phyloP scores from a whole-genome alignment of 345 rosid genomes.

The Populus ilicifolia region DNA sequence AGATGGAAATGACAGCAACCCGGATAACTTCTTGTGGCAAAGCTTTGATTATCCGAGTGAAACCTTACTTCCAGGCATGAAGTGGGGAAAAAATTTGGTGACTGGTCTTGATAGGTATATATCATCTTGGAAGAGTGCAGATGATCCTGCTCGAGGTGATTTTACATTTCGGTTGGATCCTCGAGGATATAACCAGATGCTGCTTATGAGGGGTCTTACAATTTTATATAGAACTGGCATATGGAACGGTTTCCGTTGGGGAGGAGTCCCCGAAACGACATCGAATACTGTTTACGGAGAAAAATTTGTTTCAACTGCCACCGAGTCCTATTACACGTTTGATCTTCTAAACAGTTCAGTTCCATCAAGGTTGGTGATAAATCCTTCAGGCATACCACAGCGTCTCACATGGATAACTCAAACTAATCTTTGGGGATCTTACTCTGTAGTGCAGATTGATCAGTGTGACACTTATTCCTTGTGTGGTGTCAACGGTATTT shows the following conservation, averaged over 20 bases:
- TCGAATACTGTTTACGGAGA: not conserved
- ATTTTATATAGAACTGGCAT: not conserved
- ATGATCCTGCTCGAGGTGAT: constrained; percentile 3
- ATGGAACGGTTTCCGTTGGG: constrained; percentile 8
- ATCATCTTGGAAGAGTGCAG: constrained; percentile 6
- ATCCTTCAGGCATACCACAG: not conserved
- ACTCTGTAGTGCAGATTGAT: not conserved
- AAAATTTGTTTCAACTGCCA: not conserved
- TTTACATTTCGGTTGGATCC: constrained; percentile 1
- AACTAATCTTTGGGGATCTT: not conserved
- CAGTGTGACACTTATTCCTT: not conserved
- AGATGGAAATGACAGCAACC: not conserved
- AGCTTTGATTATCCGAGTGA: constrained; percentile 10
- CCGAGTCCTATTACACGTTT: not conserved
- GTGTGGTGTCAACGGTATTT: not conserved
- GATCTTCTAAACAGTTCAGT: not conserved
- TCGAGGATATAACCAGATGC: not conserved
- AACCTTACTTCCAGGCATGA: constrained; percentile 10
- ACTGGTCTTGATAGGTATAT: constrained; percentile 7
- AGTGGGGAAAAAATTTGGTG: constrained; percentile 3
- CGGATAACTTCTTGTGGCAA: constrained; percentile 3
- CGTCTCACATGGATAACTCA: constrained; percentile 2
- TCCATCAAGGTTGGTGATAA: constrained; percentile 6
- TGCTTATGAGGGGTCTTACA: not conserved
- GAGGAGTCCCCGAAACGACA: not conserved